Conservation (phyloP, 495 filamentous ascomycete genomes). For the Trichocladium antarcticum region DNA sequence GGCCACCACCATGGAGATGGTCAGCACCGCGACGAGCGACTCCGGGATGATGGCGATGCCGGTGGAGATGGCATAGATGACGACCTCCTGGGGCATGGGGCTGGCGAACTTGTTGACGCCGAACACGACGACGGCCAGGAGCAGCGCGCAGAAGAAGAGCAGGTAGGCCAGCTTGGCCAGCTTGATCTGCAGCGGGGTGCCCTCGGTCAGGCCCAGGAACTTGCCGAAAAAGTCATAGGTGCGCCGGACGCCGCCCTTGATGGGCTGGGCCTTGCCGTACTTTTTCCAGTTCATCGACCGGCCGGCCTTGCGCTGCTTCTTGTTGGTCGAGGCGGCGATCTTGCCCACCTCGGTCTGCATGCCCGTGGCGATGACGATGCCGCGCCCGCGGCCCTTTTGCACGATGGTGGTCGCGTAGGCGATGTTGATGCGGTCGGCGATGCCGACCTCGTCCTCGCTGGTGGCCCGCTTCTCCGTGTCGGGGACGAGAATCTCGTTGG, state of each 20-base stretch:
- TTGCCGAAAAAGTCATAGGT: slow-evolving; percentile 53
- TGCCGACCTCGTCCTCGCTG: slow-evolving; percentile 42
- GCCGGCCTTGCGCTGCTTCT: slow-evolving; percentile 48
- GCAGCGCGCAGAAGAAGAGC: slow-evolving; percentile 61
- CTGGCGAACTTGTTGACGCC: slow-evolving; percentile 57
- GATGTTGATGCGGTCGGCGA: slow-evolving; percentile 58
- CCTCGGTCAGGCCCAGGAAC: slow-evolving; percentile 64
- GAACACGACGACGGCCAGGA: slow-evolving; percentile 72
- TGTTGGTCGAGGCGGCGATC: slow-evolving; percentile 57
- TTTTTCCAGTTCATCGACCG: slow-evolving; percentile 54
- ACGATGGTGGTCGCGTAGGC: slow-evolving; percentile 58
- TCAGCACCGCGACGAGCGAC: slow-evolving; percentile 57
- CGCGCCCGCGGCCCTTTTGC: slow-evolving; percentile 55
- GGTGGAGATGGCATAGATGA: slow-evolving; percentile 69
- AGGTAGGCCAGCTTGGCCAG: slow-evolving; percentile 63
- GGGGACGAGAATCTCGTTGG: slow-evolving; percentile 24
- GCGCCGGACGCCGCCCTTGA: slow-evolving; percentile 47
- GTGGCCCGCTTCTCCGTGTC: slow-evolving; percentile 22
- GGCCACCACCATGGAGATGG: slow-evolving; percentile 67
- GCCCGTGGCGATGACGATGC: slow-evolving; percentile 57
- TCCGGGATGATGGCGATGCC: slow-evolving; percentile 65
- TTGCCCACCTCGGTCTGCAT: slow-evolving; percentile 81
- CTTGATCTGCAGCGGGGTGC: slow-evolving; percentile 75
- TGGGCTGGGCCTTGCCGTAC: slow-evolving; percentile 46
- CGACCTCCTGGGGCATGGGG: slow-evolving; percentile 51